Percentiles rank a stretch among this genome's conserved stretches.
Evolutionary conservation across 2,329 filamentous ascomycete genomes (phyloP).

Genomic region (Scedosporium aurantiacum): DNA sequence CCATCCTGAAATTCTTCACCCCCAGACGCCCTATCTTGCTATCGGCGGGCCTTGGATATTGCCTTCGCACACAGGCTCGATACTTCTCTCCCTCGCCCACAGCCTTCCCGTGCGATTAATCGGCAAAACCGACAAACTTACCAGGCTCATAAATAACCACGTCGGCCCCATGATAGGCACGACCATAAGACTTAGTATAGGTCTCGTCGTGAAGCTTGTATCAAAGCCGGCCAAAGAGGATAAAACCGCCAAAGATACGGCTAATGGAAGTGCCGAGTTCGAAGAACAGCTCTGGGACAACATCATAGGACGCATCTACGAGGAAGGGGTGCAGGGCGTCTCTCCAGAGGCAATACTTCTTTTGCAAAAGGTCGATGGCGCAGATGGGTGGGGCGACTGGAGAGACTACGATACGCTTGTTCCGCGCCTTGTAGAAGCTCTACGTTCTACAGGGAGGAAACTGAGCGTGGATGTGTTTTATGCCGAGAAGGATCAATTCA

Average conservation of each 20-base stretch:
- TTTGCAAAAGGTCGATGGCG: constrained; percentile 14
- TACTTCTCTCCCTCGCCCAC: constrained; percentile 13
- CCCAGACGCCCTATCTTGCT: constrained; percentile 15
- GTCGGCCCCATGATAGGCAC: not conserved
- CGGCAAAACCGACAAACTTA: not conserved
- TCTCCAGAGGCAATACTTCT: constrained; percentile 18
- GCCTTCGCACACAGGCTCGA: constrained; percentile 15
- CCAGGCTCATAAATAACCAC: not conserved
- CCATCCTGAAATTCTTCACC: constrained; percentile 17
- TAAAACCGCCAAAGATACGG: not conserved
- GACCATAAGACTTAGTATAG: not conserved
- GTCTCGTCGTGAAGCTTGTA: not conserved
- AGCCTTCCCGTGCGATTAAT: constrained; percentile 11
- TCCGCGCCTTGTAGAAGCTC: constrained; percentile 13
- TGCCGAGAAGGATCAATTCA: constrained; percentile 18
- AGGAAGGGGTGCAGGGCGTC: constrained; percentile 15
- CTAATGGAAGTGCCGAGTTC: not conserved
- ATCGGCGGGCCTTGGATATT: constrained; percentile 21
- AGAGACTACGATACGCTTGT: constrained; percentile 19
- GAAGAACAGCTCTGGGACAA: not conserved
- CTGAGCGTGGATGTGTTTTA: constrained; percentile 17
- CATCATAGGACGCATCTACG: constrained; percentile 15
- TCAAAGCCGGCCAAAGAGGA: not conserved
- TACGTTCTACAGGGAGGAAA: constrained; percentile 9
- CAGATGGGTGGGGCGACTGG: constrained; percentile 18